Conservation (phyloP, 805 yeast genomes). For the Citeromyces matritensis region DNA sequence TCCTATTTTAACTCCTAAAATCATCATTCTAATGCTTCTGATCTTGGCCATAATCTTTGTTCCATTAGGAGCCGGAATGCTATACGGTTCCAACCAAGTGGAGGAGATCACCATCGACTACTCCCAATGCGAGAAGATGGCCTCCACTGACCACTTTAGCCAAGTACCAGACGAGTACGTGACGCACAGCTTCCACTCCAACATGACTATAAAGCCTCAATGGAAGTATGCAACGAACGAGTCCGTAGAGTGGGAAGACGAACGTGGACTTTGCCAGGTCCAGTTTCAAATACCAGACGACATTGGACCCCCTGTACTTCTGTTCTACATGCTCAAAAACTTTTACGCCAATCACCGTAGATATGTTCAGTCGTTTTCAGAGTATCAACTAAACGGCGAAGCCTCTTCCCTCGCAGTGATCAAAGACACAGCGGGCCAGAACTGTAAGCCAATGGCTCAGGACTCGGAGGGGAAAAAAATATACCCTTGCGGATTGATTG, state of each 20-base stretch:
- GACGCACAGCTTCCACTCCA: slow-evolving; percentile 39
- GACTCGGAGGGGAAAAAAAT: slow-evolving; percentile 31
- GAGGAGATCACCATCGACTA: slow-evolving; percentile 71
- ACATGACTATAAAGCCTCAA: slow-evolving; percentile 26
- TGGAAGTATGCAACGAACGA: slow-evolving; percentile 44
- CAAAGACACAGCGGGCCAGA: slow-evolving; percentile 33
- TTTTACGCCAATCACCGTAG: slow-evolving; percentile 92
- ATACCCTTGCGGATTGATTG: slow-evolving; percentile 79
- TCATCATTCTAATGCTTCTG: slow-evolving; percentile 76
- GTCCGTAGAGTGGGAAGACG: slow-evolving; percentile 25
- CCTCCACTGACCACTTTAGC: slow-evolving; percentile 24
- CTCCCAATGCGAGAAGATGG: slow-evolving; percentile 44
- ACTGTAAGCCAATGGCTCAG: slow-evolving; percentile 52
- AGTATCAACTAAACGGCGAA: slow-evolving; percentile 66
- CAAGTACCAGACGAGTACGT: slow-evolving; percentile 49
- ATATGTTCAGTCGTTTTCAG: slow-evolving; percentile 77
- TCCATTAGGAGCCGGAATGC: slow-evolving; percentile 80
- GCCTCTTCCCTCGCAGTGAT: slow-evolving; percentile 39
- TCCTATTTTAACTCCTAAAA: slow-evolving; percentile 84
- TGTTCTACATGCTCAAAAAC: slow-evolving; percentile 74
- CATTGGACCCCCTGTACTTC: slow-evolving; percentile 56
- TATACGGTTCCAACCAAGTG: slow-evolving; percentile 60
- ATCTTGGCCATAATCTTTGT: slow-evolving; percentile 68
- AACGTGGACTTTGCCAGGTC: slow-evolving; percentile 42
- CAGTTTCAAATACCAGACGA: slow-evolving; percentile 65